Conservation (phyloP, 495 filamentous ascomycete species). For the Penicillium paxilli region DNA sequence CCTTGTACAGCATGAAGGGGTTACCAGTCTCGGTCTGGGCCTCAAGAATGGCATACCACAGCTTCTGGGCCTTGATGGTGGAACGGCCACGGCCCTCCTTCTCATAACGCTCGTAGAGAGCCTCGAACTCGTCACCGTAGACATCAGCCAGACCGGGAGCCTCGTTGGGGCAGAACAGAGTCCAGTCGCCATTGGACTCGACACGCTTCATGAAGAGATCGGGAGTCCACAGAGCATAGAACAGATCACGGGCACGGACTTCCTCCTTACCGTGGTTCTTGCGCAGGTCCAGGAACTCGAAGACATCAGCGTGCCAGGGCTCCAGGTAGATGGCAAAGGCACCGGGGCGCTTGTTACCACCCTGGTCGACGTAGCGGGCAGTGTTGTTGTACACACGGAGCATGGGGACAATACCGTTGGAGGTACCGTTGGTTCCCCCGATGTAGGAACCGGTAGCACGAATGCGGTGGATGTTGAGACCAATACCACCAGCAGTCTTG, state of each 20-base stretch:
- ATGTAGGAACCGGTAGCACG: slow-evolving; percentile 97
- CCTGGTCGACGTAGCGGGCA: slow-evolving; percentile 96
- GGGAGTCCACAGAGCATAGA: slow-evolving; percentile 97
- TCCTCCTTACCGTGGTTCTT: slow-evolving; percentile 99
- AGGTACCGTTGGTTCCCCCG: slow-evolving; percentile 93
- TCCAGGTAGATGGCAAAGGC: slow-evolving; percentile 99
- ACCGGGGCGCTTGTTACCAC: slow-evolving; percentile 98
- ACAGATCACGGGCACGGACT: slow-evolving; percentile 92
- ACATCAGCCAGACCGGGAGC: slow-evolving; percentile 92
- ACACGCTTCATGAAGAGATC: slow-evolving; percentile 99
- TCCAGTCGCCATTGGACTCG: slow-evolving; percentile 93
- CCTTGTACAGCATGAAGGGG: slow-evolving; percentile 99
- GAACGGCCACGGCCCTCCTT: slow-evolving; percentile 82
- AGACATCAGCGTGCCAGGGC: slow-evolving; percentile 98
- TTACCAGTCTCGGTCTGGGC: slow-evolving; percentile 98
- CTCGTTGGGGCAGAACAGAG: slow-evolving; percentile 95
- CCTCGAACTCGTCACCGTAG: slow-evolving; percentile 95
- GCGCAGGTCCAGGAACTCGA: slow-evolving; percentile 93
- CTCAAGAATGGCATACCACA: slow-evolving; percentile 98
- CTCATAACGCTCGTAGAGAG: slow-evolving; percentile 93
- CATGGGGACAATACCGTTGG: slow-evolving; percentile 97
- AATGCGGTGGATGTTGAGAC: slow-evolving; percentile 92
- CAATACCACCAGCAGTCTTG: slow-evolving; percentile 97
- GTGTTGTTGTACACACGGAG: slow-evolving; percentile 99
- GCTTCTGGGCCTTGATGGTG: slow-evolving; percentile 95